Percentiles rank a stretch among this genome's conserved stretches.
phyloP scores from a whole-genome alignment of 2,329 filamentous ascomycete genomes.

The Cercospora beticola region DNA sequence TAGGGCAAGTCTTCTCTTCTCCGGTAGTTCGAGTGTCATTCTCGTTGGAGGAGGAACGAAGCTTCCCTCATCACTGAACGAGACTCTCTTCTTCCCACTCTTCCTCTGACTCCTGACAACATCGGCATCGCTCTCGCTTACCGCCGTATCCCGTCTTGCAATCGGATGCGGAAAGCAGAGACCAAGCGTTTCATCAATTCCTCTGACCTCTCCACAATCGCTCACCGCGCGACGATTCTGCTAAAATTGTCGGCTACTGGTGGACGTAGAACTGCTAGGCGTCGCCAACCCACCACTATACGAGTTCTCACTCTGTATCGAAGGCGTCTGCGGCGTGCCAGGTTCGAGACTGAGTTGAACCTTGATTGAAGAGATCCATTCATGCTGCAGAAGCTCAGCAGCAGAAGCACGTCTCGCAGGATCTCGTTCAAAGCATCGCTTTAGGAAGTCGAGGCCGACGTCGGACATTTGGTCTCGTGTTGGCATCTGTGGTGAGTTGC shows the following conservation, averaged over 20 bases:
- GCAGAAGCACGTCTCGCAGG: slow-evolving; percentile 76
- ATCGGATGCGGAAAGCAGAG: neutral
- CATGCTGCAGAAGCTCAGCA: slow-evolving; percentile 86
- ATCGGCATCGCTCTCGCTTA: neutral
- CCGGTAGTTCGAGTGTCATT: neutral
- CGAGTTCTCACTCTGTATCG: slow-evolving; percentile 16
- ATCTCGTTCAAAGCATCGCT: slow-evolving; percentile 81
- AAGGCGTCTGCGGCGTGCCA: slow-evolving; percentile 45
- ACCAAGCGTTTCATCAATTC: neutral
- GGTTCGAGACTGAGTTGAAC: slow-evolving; percentile 50
- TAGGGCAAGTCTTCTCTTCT: neutral
- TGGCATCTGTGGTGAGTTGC: slow-evolving; percentile 86
- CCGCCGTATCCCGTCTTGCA: neutral
- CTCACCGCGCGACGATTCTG: slow-evolving; percentile 2
- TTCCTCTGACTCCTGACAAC: neutral
- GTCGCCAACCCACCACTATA: slow-evolving; percentile 17
- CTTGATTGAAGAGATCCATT: slow-evolving; percentile 67
- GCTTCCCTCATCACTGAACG: neutral
- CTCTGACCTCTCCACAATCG: neutral
- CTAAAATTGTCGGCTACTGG: slow-evolving; percentile 16
- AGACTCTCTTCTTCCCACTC: neutral
- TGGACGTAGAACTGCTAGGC: slow-evolving; percentile 16
- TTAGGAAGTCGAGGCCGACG: slow-evolving; percentile 82
- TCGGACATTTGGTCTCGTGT: slow-evolving; percentile 78
- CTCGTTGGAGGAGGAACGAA: neutral